Evolutionary conservation across 2,329 filamentous ascomycete species (phyloP).

Genomic region (Alternaria gansuensis): DNA sequence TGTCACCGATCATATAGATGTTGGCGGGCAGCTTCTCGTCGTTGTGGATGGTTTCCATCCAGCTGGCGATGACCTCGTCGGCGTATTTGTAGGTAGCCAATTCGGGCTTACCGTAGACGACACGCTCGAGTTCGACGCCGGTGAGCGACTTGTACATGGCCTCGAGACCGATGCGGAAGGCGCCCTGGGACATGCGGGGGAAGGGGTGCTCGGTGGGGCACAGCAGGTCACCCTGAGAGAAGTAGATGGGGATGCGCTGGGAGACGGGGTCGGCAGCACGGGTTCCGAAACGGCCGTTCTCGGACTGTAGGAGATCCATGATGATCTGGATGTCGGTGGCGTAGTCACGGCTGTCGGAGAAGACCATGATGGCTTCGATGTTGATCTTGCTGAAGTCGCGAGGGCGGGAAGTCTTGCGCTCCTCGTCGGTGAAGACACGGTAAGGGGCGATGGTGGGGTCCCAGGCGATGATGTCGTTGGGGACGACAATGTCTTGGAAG

Average conservation of each 20-base stretch:
- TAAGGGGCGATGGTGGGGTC: conserved; percentile 74
- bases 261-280: conserved; percentile 70
- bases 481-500: conserved; percentile 76
- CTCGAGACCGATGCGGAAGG: conserved; percentile 78
- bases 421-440: conserved; percentile 71
- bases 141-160: conserved; percentile 77
- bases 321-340: conserved; percentile 80
- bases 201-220: conserved; percentile 68
- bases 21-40: conserved; percentile 74
- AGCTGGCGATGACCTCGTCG: conserved; percentile 74
- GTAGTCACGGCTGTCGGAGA: conserved; percentile 77
- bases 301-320: conserved; percentile 73
- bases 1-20: conserved; percentile 81
- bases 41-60: conserved; percentile 80
- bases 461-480: conserved; percentile 77
- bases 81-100: conserved; percentile 81
- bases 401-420: conserved; percentile 72
- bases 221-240: conserved; percentile 70
- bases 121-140: conserved; percentile 75
- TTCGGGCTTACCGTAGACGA: conserved; percentile 79
- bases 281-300: conserved; percentile 73
- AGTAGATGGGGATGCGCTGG: conserved; percentile 77
- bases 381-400: conserved; percentile 76
- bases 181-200: conserved; percentile 75
- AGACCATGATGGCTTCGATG: conserved; percentile 78